Base-by-base conservation (phyloP, 73 alveolate species). In the Symbiodinium natans region DNA sequence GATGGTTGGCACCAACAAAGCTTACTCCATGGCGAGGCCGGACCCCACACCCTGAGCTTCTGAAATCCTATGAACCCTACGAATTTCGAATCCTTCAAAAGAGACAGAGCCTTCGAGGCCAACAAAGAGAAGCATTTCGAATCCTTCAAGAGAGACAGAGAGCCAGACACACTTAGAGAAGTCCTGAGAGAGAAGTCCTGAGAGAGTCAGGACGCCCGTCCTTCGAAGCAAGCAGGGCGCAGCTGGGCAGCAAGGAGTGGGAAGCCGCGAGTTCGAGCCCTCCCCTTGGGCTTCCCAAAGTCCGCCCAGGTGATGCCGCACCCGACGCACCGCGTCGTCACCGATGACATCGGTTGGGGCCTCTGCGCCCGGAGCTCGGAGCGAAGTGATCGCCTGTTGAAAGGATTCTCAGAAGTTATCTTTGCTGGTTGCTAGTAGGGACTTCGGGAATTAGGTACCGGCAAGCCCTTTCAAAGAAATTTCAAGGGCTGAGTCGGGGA, bases 1-100 rank as follows among this genome's bases (percentile, higher is more conserved):
- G 82, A 92, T 92, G 98, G 98, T 92, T 19, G 98, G 98, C 77
- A 92, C 98, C 90, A 92, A 92, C 90, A 92, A 92, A 90, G 98
- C 98, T 82, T 92, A 92, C 90, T 92, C 98, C 89, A 92, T 92
- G 98, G 98, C 98, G 13, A 92, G 90, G 98, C 42, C 21, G 1
- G 48, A 52, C 6, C 71, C 71, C 23, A 29, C 25, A 29, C 71
- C 71, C 71, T 29, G 23, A 52, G 71, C 71, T n/a, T n/a, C n/a
- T n/a, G n/a, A n/a, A n/a, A n/a, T n/a, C n/a, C n/a, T n/a, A n/a
- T n/a, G n/a, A n/a, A n/a, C n/a, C n/a, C n/a, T n/a, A n/a, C n/a
- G n/a, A n/a, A n/a, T n/a, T n/a, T n/a, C n/a, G n/a, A n/a, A n/a
- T n/a, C n/a, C n/a, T n/a, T n/a, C n/a, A n/a, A n/a, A n/a, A n/a